Evolutionary conservation across 192 early-diverging fungal species (phyloP).

Genomic region (Coemansia javaensis): DNA sequence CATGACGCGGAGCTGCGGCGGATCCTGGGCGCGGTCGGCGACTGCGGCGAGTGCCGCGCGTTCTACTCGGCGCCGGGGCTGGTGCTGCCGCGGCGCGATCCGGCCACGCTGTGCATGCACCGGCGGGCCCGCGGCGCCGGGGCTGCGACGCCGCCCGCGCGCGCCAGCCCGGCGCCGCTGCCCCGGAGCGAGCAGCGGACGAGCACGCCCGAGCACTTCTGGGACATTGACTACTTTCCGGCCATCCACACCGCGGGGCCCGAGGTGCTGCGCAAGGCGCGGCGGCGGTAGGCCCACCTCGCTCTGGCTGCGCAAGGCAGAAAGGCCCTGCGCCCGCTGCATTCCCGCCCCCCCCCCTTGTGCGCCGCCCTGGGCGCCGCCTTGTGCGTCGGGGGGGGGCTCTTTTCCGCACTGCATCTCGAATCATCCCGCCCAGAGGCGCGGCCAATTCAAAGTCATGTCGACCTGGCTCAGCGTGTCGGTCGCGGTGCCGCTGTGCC

Average conservation of each 20-base stretch:
- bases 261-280: slow-evolving; percentile 33
- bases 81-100: slow-evolving; percentile 37
- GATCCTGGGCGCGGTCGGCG: slow-evolving; percentile 25
- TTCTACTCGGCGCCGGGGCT: slow-evolving; percentile 43
- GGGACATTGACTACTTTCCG: slow-evolving; percentile 47
- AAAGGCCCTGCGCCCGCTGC: background rate
- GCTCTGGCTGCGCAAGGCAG: slow-evolving; percentile 36
- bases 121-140: slow-evolving; percentile 4
- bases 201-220: slow-evolving; percentile 41
- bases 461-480: slow-evolving; percentile 37
- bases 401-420: background rate
- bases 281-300: background rate
- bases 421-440: background rate
- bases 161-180: background rate
- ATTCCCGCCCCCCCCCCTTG: background rate
- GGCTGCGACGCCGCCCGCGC: background rate
- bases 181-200: slow-evolving; percentile 30
- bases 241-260: slow-evolving; percentile 31
- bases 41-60: slow-evolving; percentile 30
- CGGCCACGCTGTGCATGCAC: slow-evolving; percentile 27
- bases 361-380: no score
- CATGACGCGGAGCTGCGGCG: slow-evolving; percentile 9
- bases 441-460: slow-evolving; percentile 8
- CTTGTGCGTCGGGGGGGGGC: no score
- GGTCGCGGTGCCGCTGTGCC: slow-evolving; percentile 24